Percentiles rank a stretch among this genome's conserved stretches.
Evolutionary conservation across 1,284 basidiomycete species (phyloP).

Genomic region (Tremellales sp.): DNA sequence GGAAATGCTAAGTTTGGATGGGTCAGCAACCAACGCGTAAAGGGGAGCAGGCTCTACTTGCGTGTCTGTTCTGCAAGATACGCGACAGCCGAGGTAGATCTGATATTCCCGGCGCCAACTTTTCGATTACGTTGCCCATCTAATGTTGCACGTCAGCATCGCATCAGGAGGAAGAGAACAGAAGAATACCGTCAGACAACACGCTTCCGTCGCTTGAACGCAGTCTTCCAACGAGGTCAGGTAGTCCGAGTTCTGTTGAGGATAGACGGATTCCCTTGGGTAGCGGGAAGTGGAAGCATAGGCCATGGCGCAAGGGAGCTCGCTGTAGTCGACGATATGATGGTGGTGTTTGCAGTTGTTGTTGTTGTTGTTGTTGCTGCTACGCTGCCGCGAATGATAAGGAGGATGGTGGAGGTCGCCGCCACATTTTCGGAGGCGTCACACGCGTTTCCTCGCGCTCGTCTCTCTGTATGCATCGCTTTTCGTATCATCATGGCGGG

Average conservation of each 20-base stretch:
- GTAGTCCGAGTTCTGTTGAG: conserved; percentile 26
- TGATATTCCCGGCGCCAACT: conserved; percentile 33
- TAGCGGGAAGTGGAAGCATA: background rate
- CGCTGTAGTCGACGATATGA: no score
- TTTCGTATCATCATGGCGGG: no score
- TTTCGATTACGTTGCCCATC: conserved; percentile 21
- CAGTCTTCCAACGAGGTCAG: conserved; percentile 43
- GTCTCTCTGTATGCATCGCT: no score
- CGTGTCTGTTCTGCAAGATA: conserved; percentile 41
- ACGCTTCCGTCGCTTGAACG: conserved; percentile 39
- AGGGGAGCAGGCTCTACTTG: conserved; percentile 17
- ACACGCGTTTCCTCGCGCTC: no score
- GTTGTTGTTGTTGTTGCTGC: no score
- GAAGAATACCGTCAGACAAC: conserved; percentile 20
- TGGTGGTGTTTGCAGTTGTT: no score
- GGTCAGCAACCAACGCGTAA: background rate
- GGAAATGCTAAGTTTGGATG: conserved; percentile 39
- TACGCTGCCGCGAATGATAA: no score
- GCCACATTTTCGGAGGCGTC: no score
- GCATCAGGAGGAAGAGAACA: no score
- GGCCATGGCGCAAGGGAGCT: no score
- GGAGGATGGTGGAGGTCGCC: no score
- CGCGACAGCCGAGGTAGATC: conserved; percentile 42
- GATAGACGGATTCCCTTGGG: conserved; percentile 21
- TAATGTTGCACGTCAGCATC: no score